These are phyloP conservation scores for Voacanga thouarsii DNA, from an alignment of 257 asterid species.

Conservation along the genomic window DNA sequence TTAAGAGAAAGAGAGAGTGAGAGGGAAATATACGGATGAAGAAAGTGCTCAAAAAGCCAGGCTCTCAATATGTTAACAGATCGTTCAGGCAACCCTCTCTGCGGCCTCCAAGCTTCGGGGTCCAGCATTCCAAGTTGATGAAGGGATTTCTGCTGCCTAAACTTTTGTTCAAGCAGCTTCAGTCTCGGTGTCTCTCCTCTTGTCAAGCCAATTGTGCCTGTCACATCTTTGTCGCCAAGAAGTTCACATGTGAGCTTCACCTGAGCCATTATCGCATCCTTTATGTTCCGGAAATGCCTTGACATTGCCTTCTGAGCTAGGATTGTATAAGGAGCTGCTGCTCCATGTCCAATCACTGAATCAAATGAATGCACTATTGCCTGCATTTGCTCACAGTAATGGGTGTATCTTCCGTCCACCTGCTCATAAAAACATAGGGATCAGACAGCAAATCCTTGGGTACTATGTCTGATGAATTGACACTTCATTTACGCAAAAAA, in stretches of 20 bases:
- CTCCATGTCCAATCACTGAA: constrained; percentile 52
- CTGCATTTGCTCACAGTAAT: constrained; percentile 76
- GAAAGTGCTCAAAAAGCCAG: constrained; percentile 89
- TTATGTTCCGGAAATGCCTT: constrained; percentile 67
- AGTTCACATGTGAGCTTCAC: constrained; percentile 49
- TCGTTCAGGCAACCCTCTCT: constrained; percentile 78
- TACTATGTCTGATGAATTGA: not conserved
- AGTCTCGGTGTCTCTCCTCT: constrained; percentile 85
- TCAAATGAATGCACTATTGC: constrained; percentile 63
- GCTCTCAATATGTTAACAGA: constrained; percentile 62
- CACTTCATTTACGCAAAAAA: not conserved
- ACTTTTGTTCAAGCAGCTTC: constrained; percentile 52
- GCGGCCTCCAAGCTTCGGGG: constrained; percentile 79
- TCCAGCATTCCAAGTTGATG: constrained; percentile 64
- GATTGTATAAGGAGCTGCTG: constrained; percentile 58
- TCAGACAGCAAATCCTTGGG: not conserved
- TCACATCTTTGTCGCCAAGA: constrained; percentile 62
- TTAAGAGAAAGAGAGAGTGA: constrained; percentile 12
- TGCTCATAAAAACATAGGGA: constrained; percentile 14
- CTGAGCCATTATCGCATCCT: constrained; percentile 58
- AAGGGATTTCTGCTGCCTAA: constrained; percentile 56
- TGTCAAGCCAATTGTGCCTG: constrained; percentile 35
- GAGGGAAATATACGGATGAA: constrained; percentile 55
- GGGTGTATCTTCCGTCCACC: constrained; percentile 66
- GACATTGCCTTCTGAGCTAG: constrained; percentile 84